Evolutionary conservation across 805 yeast genomes (phyloP).

Genomic region (Yarrowia hollandica): DNA sequence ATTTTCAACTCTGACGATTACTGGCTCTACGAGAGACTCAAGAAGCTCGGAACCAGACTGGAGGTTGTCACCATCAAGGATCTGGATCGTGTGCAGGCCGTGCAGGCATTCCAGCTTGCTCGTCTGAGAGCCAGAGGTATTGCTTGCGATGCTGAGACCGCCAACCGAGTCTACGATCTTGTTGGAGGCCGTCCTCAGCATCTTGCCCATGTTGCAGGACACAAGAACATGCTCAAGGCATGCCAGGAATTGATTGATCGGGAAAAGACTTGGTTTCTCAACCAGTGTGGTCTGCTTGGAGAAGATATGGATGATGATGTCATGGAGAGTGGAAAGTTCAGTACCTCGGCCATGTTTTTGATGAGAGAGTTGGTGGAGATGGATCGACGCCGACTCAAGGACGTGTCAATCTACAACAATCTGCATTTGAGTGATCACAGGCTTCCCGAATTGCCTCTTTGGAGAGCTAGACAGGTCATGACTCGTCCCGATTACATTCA

Average conservation of each 20-base stretch:
- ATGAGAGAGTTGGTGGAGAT: slow-evolving; percentile 70
- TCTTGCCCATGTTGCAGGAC: slow-evolving; percentile 56
- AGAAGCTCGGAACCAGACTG: slow-evolving; percentile 67
- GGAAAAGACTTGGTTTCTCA: slow-evolving; percentile 83
- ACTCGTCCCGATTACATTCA: slow-evolving; percentile 81
- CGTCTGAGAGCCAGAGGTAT: slow-evolving; percentile 50
- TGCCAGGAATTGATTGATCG: slow-evolving; percentile 71
- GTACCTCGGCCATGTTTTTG: slow-evolving; percentile 69
- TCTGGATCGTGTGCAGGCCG: slow-evolving; percentile 55
- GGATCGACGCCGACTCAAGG: slow-evolving; percentile 46
- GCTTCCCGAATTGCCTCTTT: slow-evolving; percentile 72
- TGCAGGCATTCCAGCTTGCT: slow-evolving; percentile 53
- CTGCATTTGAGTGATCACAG: slow-evolving; percentile 47
- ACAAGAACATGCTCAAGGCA: slow-evolving; percentile 48
- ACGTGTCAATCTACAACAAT: slow-evolving; percentile 33
- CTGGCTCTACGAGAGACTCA: slow-evolving; percentile 80
- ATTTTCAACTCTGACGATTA: slow-evolving; percentile 81
- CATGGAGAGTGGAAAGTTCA: slow-evolving; percentile 77
- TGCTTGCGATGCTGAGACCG: slow-evolving; percentile 44
- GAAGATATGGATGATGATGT: slow-evolving; percentile 85
- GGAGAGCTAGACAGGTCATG: slow-evolving; percentile 85
- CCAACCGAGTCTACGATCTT: slow-evolving; percentile 60
- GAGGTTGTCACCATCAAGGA: slow-evolving; percentile 69
- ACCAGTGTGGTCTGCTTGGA: slow-evolving; percentile 78
- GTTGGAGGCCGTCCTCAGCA: slow-evolving; percentile 88